phyloP scores from a whole-genome alignment of 1,284 basidiomycete genomes.

The Hypsizygus ulmarius region DNA sequence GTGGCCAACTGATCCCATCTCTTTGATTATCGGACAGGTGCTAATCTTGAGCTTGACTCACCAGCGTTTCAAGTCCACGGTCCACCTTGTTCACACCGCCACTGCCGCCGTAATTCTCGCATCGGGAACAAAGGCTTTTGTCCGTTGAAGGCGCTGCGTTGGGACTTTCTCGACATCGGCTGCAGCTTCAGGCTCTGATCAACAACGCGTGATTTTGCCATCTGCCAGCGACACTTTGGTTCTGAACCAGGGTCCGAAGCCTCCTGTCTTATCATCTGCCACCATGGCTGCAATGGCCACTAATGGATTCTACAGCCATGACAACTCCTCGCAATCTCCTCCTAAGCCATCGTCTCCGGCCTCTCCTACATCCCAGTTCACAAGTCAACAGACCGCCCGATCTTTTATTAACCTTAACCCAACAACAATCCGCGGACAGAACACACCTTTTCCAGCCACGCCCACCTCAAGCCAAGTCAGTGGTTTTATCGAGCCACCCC shows the following conservation, averaged over 20 bases:
- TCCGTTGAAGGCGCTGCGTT: background rate
- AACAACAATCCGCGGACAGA: slow-evolving; percentile 36
- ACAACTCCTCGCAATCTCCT: slow-evolving; percentile 37
- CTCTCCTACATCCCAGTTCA: slow-evolving; percentile 44
- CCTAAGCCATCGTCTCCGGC: slow-evolving; percentile 52
- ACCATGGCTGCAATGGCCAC: slow-evolving; percentile 38
- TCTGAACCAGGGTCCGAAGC: background rate
- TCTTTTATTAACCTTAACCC: slow-evolving; percentile 37
- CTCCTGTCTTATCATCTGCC: slow-evolving; percentile 3
- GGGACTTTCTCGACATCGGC: too few species aligned
- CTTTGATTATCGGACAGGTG: too few species aligned
- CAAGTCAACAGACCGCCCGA: slow-evolving; percentile 34
- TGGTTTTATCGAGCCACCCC: slow-evolving; percentile 53
- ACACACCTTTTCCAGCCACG: slow-evolving; percentile 39
- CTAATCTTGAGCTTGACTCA: too few species aligned
- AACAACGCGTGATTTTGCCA: slow-evolving; percentile 7
- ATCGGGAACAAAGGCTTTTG: background rate
- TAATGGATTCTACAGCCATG: slow-evolving; percentile 34
- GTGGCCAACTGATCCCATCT: too few species aligned
- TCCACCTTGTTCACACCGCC: too few species aligned
- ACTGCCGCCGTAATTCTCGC: too few species aligned
- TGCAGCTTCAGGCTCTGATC: background rate
- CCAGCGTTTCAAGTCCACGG: too few species aligned
- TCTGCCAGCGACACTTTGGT: slow-evolving; percentile 5
- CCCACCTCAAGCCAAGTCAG: slow-evolving; percentile 32